Evolutionary conservation across 768 basidiomycete species (phyloP), one percentile per base, ranked within the genome.

Genomic region (Pleurotus giganteus): DNA sequence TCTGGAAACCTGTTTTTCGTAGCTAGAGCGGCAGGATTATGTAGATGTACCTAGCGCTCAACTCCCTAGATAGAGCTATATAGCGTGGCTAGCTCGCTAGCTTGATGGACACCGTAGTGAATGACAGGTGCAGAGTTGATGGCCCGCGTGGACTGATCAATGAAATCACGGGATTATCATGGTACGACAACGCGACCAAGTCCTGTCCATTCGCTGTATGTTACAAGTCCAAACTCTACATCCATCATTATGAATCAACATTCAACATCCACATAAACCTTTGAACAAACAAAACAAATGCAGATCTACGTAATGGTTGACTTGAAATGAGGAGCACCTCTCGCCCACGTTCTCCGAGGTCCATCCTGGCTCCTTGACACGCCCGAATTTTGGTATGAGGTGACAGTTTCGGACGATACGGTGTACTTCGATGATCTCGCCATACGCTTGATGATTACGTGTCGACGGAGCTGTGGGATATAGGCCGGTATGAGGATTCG

Each of bases 401-500:
- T 19, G 17, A 21, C 31, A 13, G 23, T 24, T 19, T 24, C 21
- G 15, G 42, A 37, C 47, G 21, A 24, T 19, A 28, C 31, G 24
- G 13, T 26, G 24, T 31, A 49, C 43, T 26, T 19, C 17, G 12
- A 44, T 44, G 19, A 44, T 26, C 19, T 56, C 57, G 11, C 55
- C 52, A 46, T 61, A 43, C 3, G 54, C 60, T 11, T 53, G 58
- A 31, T 60, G 58, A 6, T 42, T 12, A 13, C 57, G 55, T 32
- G 53, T 63, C 6, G 65, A 65, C 0, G 46, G 55, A 7, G 57
- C 37, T 0, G 68, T 47, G 8, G 23, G 6, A 37, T 53, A 65
- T 59, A 69, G 61, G 12, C 44, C 49, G n/a, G n/a, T 32, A 12
- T 15, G 23, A 13, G 21, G 21, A 19, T 63, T 58, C 4, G 50